Percentiles rank a stretch among this genome's conserved stretches.
Evolutionary conservation across 148 eudicot genomes (phyloP).

Genomic region (Cornus kousa): DNA sequence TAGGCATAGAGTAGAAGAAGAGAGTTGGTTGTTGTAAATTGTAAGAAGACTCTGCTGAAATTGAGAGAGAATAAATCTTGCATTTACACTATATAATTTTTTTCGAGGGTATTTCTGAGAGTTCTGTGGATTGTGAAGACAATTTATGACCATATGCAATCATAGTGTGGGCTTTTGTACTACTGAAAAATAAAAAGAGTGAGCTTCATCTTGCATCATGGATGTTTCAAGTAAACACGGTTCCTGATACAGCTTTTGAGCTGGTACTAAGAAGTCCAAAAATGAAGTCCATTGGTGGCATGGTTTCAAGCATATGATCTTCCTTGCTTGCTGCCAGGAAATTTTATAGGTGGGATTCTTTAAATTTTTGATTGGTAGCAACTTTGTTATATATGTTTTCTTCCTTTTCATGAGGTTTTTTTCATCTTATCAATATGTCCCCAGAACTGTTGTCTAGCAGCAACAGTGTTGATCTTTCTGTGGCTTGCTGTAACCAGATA

Average conservation of each 20-base stretch:
- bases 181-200: not conserved
- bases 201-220: not conserved
- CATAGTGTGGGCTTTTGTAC: not conserved
- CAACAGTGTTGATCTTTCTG: too few relatives aligned
- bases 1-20: too few relatives aligned
- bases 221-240: not conserved
- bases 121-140: not conserved
- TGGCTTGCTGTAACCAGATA: too few relatives aligned
- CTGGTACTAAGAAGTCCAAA: not conserved
- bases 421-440: too few relatives aligned
- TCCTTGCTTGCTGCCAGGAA: not conserved
- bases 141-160: not conserved
- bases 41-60: too few relatives aligned
- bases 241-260: not conserved
- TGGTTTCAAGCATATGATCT: not conserved
- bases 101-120: not conserved
- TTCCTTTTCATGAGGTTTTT: not conserved
- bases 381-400: not conserved
- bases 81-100: too few relatives aligned
- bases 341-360: not conserved
- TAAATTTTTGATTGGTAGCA: not conserved
- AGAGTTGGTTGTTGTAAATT: too few relatives aligned
- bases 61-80: too few relatives aligned
- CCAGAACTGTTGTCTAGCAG: too few relatives aligned
- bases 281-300: not conserved